These are phyloP conservation scores for Vanderwaltozyma polyspora DNA, from an alignment of 805 yeast genomes.

Conservation along the genomic window DNA sequence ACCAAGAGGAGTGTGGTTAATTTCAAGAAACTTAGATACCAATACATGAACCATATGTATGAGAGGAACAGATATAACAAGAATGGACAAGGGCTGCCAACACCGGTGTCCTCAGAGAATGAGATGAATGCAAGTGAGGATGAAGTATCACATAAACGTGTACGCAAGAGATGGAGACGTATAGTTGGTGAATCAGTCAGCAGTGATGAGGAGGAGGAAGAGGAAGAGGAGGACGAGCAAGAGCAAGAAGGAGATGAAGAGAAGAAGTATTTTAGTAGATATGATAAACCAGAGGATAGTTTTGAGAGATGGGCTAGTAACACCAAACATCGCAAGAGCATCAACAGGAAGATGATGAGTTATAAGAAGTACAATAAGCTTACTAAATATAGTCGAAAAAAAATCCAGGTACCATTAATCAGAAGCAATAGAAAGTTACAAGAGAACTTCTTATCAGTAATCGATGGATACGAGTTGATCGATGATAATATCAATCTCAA, in stretches of 20 bases:
- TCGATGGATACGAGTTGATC: conserved; percentile 15
- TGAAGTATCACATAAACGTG: too few relatives aligned
- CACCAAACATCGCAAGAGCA: conserved; percentile 9
- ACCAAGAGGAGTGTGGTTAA: conserved; percentile 49
- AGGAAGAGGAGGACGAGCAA: conserved; percentile 5
- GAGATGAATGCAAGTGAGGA: too few relatives aligned
- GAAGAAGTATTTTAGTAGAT: conserved; percentile 15
- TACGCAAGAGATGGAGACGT: conserved; percentile 16
- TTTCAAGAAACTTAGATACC: not conserved
- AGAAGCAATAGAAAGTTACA: conserved; percentile 8
- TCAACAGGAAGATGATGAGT: conserved; percentile 12
- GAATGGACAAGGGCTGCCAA: conserved; percentile 84
- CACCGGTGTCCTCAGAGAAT: conserved; percentile 39
- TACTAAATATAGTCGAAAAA: conserved; percentile 8
- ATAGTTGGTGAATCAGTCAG: conserved; percentile 13
- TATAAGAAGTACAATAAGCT: conserved; percentile 12
- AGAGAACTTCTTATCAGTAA: conserved; percentile 9
- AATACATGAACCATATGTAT: not conserved
- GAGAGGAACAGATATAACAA: conserved; percentile 72
- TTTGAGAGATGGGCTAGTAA: conserved; percentile 23
- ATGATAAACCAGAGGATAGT: conserved; percentile 23
- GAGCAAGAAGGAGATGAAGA: conserved; percentile 10
- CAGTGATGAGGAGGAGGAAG: conserved; percentile 10
- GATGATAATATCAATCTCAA: conserved; percentile 3
- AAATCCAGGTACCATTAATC: conserved; percentile 7